phyloP scores from a whole-genome alignment of 805 yeast species.

The Candida peoriensis region DNA sequence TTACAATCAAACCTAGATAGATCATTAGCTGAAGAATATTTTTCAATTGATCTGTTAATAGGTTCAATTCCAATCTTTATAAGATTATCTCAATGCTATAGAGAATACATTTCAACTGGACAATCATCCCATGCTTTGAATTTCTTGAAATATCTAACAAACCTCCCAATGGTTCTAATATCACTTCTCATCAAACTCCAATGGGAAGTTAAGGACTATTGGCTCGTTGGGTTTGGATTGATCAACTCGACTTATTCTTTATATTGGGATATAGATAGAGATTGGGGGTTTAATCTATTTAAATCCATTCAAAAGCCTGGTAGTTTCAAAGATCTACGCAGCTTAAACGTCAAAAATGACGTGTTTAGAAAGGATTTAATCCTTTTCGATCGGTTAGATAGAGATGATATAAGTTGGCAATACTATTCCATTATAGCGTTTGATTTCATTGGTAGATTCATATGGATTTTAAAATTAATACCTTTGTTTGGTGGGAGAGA shows the following conservation, averaged over 20 bases:
- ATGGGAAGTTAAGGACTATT: conserved; percentile 15
- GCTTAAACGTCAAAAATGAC: conserved; percentile 16
- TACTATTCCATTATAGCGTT: conserved; percentile 54
- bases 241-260: conserved; percentile 75
- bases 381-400: too few species aligned
- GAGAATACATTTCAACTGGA: conserved; percentile 52
- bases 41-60: conserved; percentile 30
- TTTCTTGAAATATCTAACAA: conserved; percentile 67
- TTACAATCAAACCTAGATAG: conserved; percentile 28
- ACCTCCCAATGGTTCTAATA: conserved; percentile 46
- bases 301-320: conserved; percentile 15
- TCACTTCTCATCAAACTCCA: conserved; percentile 23
- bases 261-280: conserved; percentile 85
- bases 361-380: conserved; percentile 22
- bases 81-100: conserved; percentile 76
- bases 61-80: conserved; percentile 61
- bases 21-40: conserved; percentile 27
- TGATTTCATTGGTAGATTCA: conserved; percentile 65
- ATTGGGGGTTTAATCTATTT: conserved; percentile 74
- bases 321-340: conserved; percentile 8
- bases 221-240: conserved; percentile 39
- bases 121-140: conserved; percentile 60
- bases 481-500: too few species aligned
- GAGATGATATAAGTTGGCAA: conserved; percentile 13
- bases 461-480: conserved; percentile 65